Conservation (phyloP, 371 early-diverging fungal species). For the Circinella umbellata region DNA sequence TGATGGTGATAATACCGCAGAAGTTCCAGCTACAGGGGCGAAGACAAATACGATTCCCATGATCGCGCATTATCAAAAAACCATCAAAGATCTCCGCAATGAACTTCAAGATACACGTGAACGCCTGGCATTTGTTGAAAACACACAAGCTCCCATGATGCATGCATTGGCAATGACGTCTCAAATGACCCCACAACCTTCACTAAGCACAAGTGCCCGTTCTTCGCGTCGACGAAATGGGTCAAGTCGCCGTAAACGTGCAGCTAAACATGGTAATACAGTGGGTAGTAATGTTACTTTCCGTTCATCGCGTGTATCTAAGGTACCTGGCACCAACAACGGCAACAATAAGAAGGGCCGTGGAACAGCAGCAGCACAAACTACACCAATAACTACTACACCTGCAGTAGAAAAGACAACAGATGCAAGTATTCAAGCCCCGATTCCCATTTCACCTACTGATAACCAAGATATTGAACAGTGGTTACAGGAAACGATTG, state of each 20-base stretch:
- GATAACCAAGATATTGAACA: constrained; percentile 29
- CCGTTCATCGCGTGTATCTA: constrained; percentile 43
- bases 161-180: constrained; percentile 16
- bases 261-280: constrained; percentile 20
- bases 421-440: not conserved
- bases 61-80: constrained; percentile 56
- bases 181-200: constrained; percentile 11
- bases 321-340: constrained; percentile 47
- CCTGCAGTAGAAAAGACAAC: not conserved
- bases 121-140: constrained; percentile 32
- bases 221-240: constrained; percentile 15
- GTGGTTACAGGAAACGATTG: constrained; percentile 28
- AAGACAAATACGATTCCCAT: constrained; percentile 7
- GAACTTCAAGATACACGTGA: constrained; percentile 49
- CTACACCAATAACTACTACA: not conserved
- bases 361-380: not conserved
- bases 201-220: constrained; percentile 1
- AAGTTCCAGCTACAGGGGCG: too few relatives aligned
- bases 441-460: constrained; percentile 3
- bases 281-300: constrained; percentile 32
- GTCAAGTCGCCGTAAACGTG: constrained; percentile 4
- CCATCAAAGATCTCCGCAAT: constrained; percentile 52
- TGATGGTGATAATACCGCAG: not conserved
- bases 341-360: not conserved
- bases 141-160: constrained; percentile 23